Evolutionary conservation across 108 stramenopile genomes (phyloP).

Genomic region (Seminavis robusta): DNA sequence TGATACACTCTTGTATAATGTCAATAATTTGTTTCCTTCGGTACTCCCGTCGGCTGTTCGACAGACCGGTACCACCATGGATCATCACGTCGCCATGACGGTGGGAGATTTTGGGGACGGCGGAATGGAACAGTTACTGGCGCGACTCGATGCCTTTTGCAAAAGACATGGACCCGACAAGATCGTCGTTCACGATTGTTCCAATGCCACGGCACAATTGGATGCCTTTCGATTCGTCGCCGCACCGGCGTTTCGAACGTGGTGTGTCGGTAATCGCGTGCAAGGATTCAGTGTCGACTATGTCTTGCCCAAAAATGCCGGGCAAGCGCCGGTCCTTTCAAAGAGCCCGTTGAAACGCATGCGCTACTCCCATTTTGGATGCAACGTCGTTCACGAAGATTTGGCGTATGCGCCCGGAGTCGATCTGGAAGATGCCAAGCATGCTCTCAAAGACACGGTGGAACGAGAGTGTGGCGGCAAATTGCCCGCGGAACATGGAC

Average conservation of each 20-base stretch:
- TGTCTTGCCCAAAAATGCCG: slow-evolving; percentile 69
- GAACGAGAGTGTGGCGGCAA: slow-evolving; percentile 50
- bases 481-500: slow-evolving; percentile 83
- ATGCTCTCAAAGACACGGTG: slow-evolving; percentile 62
- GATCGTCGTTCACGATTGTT: slow-evolving; percentile 46
- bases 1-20: slow-evolving; percentile 52
- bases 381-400: slow-evolving; percentile 89
- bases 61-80: slow-evolving; percentile 39
- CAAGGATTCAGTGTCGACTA: slow-evolving; percentile 85
- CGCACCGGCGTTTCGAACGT: slow-evolving; percentile 77
- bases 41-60: slow-evolving; percentile 51
- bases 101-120: slow-evolving; percentile 81
- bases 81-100: slow-evolving; percentile 70
- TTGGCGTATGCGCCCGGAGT: slow-evolving; percentile 65
- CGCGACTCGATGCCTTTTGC: slow-evolving; percentile 55
- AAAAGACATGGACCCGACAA: slow-evolving; percentile 46
- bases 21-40: slow-evolving; percentile 59
- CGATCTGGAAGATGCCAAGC: slow-evolving; percentile 67
- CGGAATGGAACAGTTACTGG: slow-evolving; percentile 57
- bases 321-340: slow-evolving; percentile 37
- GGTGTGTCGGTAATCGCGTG: slow-evolving; percentile 64
- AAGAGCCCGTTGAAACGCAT: slow-evolving; percentile 64
- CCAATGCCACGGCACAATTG: slow-evolving; percentile 17
- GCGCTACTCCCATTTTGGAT: slow-evolving; percentile 86
- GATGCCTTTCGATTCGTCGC: slow-evolving; percentile 84